Evolutionary conservation across 345 rosid genomes (phyloP), one percentile per base, ranked within the genome.

Genomic region (Arabidopsis suecica): DNA sequence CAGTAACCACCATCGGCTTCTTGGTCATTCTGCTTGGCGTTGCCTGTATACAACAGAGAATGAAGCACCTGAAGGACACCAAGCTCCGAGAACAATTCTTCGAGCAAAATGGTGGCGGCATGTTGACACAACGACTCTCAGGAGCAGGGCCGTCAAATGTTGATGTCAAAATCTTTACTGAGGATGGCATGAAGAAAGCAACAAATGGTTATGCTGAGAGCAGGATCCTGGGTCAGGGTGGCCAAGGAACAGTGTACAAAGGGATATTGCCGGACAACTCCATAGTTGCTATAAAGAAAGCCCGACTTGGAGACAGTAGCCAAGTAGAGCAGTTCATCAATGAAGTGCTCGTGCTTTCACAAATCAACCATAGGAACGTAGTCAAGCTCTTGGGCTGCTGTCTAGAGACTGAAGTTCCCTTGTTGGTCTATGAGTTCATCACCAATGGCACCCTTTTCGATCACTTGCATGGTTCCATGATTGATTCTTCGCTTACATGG

Each of bases 341-440:
- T 6, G 86, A 87, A 55, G 76, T 87, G 20, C 23, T 68, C 0
- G 83, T 87, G 3, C 82, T 87, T 3, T 82, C 83, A 1, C 82
- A 82, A 63, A 83, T 86, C 60, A 82, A 86, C 53, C 88, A 81
- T 5, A 71, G 79, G 48, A 79, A 86, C 6, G 83, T 81, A 30
- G 87, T 84, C 20, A 82, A 69, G 25, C 78, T 77, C 13, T 14
- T 77, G n/a, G 84, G 84, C 0, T 77, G 80, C 0, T 76, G 75
- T 36, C 42, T 76, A 6, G 80, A 76, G 71, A 76, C 80, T 7
- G 76, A 81, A 73, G 61, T 78, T 25, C 81, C 79, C 14, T 66
- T 78, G 23, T 22, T 78, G 37, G 71, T 81, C 8, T 81, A 78
- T 44, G 82, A 78, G 70, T 81, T 65, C 45, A 49, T 81, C 28